phyloP scores from a whole-genome alignment of 2,329 filamentous ascomycete species.

The Gyromitra esculenta region DNA sequence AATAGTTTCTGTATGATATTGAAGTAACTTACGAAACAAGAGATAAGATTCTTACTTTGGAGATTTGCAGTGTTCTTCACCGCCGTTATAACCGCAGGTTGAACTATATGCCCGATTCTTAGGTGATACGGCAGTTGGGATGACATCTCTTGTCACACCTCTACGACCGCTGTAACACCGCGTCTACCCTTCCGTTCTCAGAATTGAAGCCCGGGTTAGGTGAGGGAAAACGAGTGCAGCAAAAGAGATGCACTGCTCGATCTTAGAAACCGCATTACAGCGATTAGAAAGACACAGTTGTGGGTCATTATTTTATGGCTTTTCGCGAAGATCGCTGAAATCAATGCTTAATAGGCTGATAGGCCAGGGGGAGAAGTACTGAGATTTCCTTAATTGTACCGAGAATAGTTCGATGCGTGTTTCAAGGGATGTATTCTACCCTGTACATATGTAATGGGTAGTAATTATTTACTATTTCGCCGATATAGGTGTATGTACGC shows the following conservation, averaged over 20 bases:
- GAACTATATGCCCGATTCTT: conserved; percentile 26
- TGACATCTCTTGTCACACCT: background rate
- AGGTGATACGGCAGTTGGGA: conserved; percentile 15
- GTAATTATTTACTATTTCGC: background rate
- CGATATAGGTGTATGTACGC: too few species aligned
- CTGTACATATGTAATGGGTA: background rate
- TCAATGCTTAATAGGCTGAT: background rate
- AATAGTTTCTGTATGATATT: background rate
- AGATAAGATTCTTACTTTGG: conserved; percentile 21
- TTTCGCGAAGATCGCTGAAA: background rate
- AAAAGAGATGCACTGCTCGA: background rate
- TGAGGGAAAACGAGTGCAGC: background rate
- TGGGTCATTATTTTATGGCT: background rate
- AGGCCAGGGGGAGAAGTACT: background rate
- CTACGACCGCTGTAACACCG: background rate
- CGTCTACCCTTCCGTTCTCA: background rate
- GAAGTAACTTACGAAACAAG: background rate
- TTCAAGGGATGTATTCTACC: background rate
- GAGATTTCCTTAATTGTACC: background rate
- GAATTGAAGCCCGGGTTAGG: background rate
- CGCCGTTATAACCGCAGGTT: conserved; percentile 13
- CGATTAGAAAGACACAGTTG: background rate
- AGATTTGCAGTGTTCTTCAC: background rate
- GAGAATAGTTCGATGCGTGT: background rate
- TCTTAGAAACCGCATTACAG: background rate